A percentile compares a stretch with the other conserved stretches of the same genome.
These are phyloP conservation scores for Mucor mucedo DNA, from an alignment of 371 early-diverging fungal genomes.

Conservation along the genomic window DNA sequence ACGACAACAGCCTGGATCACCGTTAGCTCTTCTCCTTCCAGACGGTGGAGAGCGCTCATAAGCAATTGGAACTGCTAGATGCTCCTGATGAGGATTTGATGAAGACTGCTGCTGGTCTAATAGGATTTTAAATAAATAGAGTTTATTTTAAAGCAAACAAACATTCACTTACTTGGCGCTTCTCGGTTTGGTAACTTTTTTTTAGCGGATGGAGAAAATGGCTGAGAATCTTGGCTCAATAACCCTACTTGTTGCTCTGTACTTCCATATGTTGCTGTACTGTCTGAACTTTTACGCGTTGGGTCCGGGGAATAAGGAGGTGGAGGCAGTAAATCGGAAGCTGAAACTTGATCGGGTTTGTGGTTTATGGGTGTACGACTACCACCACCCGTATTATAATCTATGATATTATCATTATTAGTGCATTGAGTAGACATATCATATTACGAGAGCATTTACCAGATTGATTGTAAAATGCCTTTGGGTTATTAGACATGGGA, in stretches of 20 bases:
- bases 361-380: constrained; percentile 7
- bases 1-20: constrained; percentile 18
- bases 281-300: constrained; percentile 2
- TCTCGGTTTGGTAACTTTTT: neutral
- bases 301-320: constrained; percentile 22
- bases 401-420: neutral
- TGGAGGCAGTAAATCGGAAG: constrained; percentile 9
- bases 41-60: neutral
- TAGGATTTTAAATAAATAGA: too few species aligned
- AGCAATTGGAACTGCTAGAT: neutral
- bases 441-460: constrained; percentile 9
- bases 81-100: constrained; percentile 5
- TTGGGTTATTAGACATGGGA: constrained; percentile 19
- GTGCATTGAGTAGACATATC: neutral
- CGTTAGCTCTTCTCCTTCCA: neutral
- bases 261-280: neutral
- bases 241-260: constrained; percentile 21
- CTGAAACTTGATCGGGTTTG: constrained; percentile 25
- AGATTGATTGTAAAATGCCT: constrained; percentile 25
- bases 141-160: neutral
- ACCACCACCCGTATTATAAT: constrained; percentile 9
- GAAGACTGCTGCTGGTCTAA: neutral
- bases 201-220: neutral
- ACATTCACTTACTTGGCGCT: neutral
- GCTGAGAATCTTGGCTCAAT: constrained; percentile 1